phyloP scores from a whole-genome alignment of 495 filamentous ascomycete genomes.

The Geoglossum glabrum region DNA sequence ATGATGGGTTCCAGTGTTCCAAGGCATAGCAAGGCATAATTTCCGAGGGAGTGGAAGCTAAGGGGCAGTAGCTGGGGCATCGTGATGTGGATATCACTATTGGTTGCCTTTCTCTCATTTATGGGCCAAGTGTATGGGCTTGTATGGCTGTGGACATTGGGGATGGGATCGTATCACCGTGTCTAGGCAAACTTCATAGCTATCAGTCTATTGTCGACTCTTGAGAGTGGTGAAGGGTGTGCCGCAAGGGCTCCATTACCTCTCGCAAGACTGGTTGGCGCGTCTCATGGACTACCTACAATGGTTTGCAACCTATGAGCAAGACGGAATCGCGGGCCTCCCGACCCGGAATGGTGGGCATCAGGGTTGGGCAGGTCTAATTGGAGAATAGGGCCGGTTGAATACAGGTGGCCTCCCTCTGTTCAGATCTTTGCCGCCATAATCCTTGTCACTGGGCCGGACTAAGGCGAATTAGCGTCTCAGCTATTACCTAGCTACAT shows the following conservation, averaged over 20 bases:
- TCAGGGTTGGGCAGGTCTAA: background rate
- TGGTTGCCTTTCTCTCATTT: background rate
- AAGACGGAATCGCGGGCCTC: background rate
- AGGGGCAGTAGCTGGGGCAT: background rate
- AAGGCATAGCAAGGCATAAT: background rate
- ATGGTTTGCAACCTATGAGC: background rate
- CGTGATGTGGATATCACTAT: background rate
- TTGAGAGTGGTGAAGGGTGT: background rate
- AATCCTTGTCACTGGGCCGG: too few species aligned
- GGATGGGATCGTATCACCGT: background rate
- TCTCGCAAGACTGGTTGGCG: background rate
- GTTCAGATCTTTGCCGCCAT: too few species aligned
- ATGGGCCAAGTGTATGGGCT: background rate
- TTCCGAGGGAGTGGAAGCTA: background rate
- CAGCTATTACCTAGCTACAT: too few species aligned
- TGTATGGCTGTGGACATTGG: background rate
- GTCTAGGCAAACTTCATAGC: background rate
- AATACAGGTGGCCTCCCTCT: too few species aligned
- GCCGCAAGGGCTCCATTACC: background rate
- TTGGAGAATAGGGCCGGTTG: background rate
- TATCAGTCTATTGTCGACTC: background rate
- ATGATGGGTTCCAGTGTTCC: background rate
- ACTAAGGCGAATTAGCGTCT: too few species aligned
- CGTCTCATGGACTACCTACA: background rate
- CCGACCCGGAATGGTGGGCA: background rate